Evolutionary conservation across 768 basidiomycete species (phyloP).

Genomic region (Leccinum fibrillosum): DNA sequence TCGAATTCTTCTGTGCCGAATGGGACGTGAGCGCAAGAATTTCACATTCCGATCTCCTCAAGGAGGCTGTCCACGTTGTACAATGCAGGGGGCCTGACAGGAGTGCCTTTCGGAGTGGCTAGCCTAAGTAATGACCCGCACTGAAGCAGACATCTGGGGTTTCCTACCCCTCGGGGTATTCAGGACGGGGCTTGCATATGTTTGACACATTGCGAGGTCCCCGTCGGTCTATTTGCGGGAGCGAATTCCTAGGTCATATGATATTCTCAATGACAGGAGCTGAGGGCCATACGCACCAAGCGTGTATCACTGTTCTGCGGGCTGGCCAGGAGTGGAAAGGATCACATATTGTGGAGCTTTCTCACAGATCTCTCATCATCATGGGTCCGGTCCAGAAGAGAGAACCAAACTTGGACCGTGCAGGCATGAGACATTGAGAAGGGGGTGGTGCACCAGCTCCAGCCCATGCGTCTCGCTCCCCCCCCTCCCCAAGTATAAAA

Average conservation of each 20-base stretch:
- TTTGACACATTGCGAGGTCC: constrained; percentile 4
- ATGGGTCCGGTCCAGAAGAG: constrained; percentile 1
- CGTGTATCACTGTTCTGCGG: constrained; percentile 8
- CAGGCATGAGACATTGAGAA: constrained; percentile 2
- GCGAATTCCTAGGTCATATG: constrained; percentile 8
- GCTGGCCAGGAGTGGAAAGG: constrained; percentile 3
- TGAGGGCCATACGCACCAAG: constrained; percentile 7
- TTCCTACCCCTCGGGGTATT: not conserved
- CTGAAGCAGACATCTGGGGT: not conserved
- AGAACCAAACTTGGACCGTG: not conserved
- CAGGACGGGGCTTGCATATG: constrained; percentile 1
- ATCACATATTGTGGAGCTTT: not conserved
- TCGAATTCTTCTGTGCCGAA: constrained; percentile 4
- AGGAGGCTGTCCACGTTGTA: constrained; percentile 15
- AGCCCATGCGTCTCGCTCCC: not conserved
- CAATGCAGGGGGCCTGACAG: not conserved
- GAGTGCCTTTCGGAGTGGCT: constrained; percentile 4
- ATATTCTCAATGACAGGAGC: not conserved
- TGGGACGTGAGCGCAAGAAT: not conserved
- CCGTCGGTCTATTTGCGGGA: not conserved
- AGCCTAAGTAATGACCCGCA: not conserved
- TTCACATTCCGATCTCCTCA: constrained; percentile 19
- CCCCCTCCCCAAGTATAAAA: constrained; percentile 15
- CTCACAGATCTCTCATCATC: constrained; percentile 7
- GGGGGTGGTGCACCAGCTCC: not conserved